phyloP scores from a whole-genome alignment of 768 basidiomycete species.

The Nidularia pulvinata region DNA sequence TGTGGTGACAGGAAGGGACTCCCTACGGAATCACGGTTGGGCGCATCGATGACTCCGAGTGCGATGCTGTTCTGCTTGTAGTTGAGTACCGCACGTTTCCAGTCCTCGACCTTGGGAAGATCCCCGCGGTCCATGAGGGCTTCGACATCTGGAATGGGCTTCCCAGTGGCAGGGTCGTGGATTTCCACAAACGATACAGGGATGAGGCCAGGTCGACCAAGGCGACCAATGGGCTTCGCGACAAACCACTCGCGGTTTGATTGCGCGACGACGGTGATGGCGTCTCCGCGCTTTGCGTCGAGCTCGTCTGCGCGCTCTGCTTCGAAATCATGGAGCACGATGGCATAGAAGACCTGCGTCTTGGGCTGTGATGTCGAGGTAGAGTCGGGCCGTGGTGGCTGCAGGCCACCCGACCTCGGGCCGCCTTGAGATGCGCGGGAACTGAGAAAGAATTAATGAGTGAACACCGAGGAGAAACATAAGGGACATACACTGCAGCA shows the following conservation, averaged over 20 bases:
- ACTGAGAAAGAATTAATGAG: conserved; percentile 18
- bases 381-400: conserved; percentile 16
- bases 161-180: conserved; percentile 87
- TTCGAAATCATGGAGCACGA: conserved; percentile 92
- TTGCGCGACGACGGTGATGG: conserved; percentile 96
- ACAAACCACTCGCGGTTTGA: conserved; percentile 99
- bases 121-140: conserved; percentile 84
- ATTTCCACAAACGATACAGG: conserved; percentile 98
- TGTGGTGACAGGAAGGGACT: conserved; percentile 32
- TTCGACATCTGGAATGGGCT: conserved; percentile 73
- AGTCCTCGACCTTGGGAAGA: conserved; percentile 97
- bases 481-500: conserved; percentile 51
- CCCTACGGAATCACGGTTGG: conserved; percentile 38
- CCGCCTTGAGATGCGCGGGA: conserved; percentile 41
- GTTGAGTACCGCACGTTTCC: conserved; percentile 93
- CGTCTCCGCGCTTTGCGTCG: conserved; percentile 91
- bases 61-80: conserved; percentile 98
- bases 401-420: conserved; percentile 14
- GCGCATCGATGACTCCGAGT: conserved; percentile 83
- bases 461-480: conserved; percentile 7
- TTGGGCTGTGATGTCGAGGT: conserved; percentile 24
- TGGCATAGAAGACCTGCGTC: conserved; percentile 84
- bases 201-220: conserved; percentile 96
- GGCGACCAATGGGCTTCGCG: conserved; percentile 94
- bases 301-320: conserved; percentile 98